A percentile compares a stretch with the other conserved stretches of the same genome.
These are phyloP conservation scores for Aspergillus sp. DNA, from an alignment of 2,329 filamentous ascomycete genomes.

Conservation along the genomic window DNA sequence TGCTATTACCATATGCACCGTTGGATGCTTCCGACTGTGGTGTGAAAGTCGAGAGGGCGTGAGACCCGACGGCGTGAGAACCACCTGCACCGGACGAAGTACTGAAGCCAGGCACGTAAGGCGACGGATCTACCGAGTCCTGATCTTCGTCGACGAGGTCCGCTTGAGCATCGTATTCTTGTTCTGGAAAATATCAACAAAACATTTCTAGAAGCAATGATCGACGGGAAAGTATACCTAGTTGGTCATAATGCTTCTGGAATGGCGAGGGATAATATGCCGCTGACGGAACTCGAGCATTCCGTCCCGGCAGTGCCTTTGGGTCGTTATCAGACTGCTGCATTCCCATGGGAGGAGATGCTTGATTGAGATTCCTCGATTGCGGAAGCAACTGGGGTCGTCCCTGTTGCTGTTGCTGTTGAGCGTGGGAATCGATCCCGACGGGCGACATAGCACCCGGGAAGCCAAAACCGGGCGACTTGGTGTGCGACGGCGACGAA, in stretches of 20 bases:
- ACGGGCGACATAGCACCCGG: constrained; percentile 58
- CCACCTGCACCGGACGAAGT: constrained; percentile 37
- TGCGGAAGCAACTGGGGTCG: constrained; percentile 42
- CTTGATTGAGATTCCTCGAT: constrained; percentile 28
- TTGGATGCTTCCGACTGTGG: constrained; percentile 32
- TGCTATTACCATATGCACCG: constrained; percentile 39
- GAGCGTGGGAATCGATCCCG: constrained; percentile 46
- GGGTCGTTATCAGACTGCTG: constrained; percentile 32
- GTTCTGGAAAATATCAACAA: constrained; percentile 57
- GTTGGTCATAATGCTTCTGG: constrained; percentile 89
- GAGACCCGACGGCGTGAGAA: constrained; percentile 33
- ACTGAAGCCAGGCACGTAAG: constrained; percentile 53
- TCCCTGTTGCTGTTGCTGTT: constrained; percentile 30
- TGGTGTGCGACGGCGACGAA: constrained; percentile 57
- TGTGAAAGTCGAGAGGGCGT: constrained; percentile 37
- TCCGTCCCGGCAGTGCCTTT: constrained; percentile 27
- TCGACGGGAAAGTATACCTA: constrained; percentile 75
- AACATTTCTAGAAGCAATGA: constrained; percentile 44
- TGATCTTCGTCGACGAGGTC: constrained; percentile 82
- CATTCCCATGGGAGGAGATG: constrained; percentile 29
- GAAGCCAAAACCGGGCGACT: constrained; percentile 55
- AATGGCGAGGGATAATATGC: constrained; percentile 79
- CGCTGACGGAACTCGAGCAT: constrained; percentile 37
- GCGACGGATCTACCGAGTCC: constrained; percentile 61
- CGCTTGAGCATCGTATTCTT: constrained; percentile 88